A percentile compares a stretch with the other conserved stretches of the same genome.
phyloP scores from a whole-genome alignment of 169 alveolate species.

The Eimeria necatrix region DNA sequence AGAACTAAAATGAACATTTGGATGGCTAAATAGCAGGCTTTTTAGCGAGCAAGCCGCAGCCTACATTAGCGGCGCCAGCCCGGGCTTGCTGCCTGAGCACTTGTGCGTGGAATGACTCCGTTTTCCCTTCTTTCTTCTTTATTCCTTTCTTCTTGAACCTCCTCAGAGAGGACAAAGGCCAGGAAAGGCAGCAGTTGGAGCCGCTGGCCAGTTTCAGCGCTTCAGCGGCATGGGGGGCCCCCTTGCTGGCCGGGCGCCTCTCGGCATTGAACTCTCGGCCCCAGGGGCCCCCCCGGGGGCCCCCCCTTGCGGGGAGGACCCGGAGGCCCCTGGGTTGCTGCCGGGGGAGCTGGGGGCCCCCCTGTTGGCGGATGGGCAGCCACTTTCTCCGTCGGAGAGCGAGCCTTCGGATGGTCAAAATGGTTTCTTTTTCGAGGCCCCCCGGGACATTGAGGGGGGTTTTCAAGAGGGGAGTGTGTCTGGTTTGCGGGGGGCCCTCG shows the following conservation, averaged over 20 bases:
- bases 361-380: background rate
- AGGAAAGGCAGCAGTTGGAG: no score
- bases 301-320: background rate
- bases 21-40: no score
- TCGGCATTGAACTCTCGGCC: background rate
- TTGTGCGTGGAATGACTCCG: background rate
- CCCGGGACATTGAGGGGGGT: background rate
- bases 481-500: background rate
- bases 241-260: background rate
- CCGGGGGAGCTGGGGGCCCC: no score
- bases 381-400: background rate
- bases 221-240: slow-evolving; percentile 9
- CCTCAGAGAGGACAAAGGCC: no score
- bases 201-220: no score
- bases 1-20: no score
- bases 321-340: background rate
- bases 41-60: no score
- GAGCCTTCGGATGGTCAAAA: background rate
- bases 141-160: background rate
- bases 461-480: background rate
- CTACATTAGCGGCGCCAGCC: no score
- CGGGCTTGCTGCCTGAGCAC: no score
- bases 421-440: background rate
- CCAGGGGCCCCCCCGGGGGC: background rate
- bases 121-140: background rate